Evolutionary conservation across 371 early-diverging fungal species (phyloP).

Genomic region (Phascolomyces articulosus): DNA sequence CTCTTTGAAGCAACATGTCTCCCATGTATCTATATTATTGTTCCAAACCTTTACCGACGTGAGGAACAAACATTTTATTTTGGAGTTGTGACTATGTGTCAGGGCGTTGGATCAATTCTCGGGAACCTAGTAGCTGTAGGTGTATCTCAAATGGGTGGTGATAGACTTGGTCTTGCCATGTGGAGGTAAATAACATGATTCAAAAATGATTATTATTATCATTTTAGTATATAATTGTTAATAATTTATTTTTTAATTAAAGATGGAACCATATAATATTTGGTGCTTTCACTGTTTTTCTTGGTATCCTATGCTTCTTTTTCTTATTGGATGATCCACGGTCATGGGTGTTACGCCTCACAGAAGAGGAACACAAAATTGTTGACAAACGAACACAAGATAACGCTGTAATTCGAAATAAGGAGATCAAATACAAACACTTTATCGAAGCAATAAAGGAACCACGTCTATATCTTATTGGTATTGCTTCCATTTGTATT

Average conservation of each 20-base stretch:
- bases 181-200: slow-evolving; percentile 27
- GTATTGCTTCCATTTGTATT: slow-evolving; percentile 17
- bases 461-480: slow-evolving; percentile 30
- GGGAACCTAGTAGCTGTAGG: slow-evolving; percentile 34
- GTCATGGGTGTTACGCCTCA: slow-evolving; percentile 24
- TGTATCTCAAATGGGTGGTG: slow-evolving; percentile 23
- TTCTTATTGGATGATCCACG: slow-evolving; percentile 35
- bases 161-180: slow-evolving; percentile 20
- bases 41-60: slow-evolving; percentile 37
- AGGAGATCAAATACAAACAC: slow-evolving; percentile 26
- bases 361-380: slow-evolving; percentile 34
- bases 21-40: slow-evolving; percentile 30
- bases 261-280: slow-evolving; percentile 40
- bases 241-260: background rate
- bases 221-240: no score
- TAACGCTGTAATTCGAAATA: slow-evolving; percentile 32
- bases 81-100: slow-evolving; percentile 26
- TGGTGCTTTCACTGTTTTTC: slow-evolving; percentile 30
- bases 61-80: slow-evolving; percentile 30
- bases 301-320: slow-evolving; percentile 34
- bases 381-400: slow-evolving; percentile 37
- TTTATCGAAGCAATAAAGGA: slow-evolving; percentile 35
- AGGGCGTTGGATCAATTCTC: slow-evolving; percentile 27
- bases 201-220: no score
- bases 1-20: slow-evolving; percentile 36